Evolutionary conservation across 495 filamentous ascomycete genomes (phyloP), one percentile per base, ranked within the genome.

Genomic region (Letharia columbiana): DNA sequence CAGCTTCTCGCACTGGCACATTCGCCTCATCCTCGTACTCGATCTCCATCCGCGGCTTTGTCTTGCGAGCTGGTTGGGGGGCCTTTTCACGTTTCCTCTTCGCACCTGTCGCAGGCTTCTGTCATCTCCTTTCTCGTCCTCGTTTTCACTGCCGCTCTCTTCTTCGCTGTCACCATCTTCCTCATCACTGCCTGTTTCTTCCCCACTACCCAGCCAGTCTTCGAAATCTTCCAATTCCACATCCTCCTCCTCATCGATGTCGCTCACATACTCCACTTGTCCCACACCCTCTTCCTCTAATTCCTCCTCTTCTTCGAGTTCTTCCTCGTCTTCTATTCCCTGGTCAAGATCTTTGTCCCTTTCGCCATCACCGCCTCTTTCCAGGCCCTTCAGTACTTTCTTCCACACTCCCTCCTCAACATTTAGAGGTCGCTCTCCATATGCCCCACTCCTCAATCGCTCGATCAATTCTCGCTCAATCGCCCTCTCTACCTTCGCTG

Each of bases 401-500:
- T 96, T 96, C 94, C 94, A 98, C 68, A 98, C 91, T 18, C 80
- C 81, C 75, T 95, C 90, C 73, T 94, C 92, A 20, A 94, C 91
- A 78, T 98, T 98, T 66, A 98, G 76, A 50, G 95, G 94, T 73
- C 89, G 84, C 73, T 97, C 92, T 52, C 94, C 95, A 80, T 98
- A 98, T 1, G 93, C 93, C 49, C 94, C 94, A 74, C 90, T 92
- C 66, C 91, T 80, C 76, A 98, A 77, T 65, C 95, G 79, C 76
- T 98, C 92, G 71, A 98, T 89, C 69, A 98, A 80, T 76, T 98
- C 94, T 61, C 96, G 83, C 84, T 98, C 94, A 79, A 98, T 98
- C 12, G 91, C 89, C 66, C 91, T 82, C 82, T 98, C 94, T 40
- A 98, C 83, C 86, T 96, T 98, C 20, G 94, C 95, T 35, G 95